A percentile compares a stretch with the other conserved stretches of the same genome.
Evolutionary conservation across 108 stramenopile species (phyloP).

Genomic region (Discostella pseudostelligera): DNA sequence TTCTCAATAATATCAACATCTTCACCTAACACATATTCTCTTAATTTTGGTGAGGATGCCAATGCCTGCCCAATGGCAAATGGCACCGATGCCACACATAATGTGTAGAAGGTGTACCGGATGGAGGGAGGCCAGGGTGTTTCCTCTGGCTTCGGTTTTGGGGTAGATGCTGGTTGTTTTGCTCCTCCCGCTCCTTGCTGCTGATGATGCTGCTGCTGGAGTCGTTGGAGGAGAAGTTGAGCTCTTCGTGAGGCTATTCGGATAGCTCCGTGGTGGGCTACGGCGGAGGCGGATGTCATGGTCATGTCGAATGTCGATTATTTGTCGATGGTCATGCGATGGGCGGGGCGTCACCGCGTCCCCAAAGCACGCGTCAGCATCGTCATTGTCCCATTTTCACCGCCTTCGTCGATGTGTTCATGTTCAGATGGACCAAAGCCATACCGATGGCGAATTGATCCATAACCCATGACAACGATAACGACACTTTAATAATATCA

Average conservation of each 20-base stretch:
- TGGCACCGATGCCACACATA: slow-evolving; percentile 30
- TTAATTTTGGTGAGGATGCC: slow-evolving; percentile 30
- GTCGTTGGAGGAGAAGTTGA: slow-evolving; percentile 24
- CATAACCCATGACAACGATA: background rate
- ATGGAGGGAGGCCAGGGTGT: slow-evolving; percentile 35
- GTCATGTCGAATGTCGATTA: background rate
- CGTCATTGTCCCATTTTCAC: no score
- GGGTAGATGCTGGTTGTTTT: background rate
- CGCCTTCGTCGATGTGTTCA: no score
- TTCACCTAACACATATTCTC: slow-evolving; percentile 35
- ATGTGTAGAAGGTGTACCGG: slow-evolving; percentile 32
- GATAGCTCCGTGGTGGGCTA: background rate
- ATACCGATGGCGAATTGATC: background rate
- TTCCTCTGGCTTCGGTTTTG: slow-evolving; percentile 9
- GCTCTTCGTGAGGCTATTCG: slow-evolving; percentile 40
- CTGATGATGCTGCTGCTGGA: background rate
- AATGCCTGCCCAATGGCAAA: slow-evolving; percentile 35
- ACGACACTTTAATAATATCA: background rate
- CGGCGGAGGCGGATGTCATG: slow-evolving; percentile 12
- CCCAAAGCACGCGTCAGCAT: no score
- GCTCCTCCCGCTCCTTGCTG: slow-evolving; percentile 2
- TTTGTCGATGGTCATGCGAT: background rate
- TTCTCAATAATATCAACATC: slow-evolving; percentile 1
- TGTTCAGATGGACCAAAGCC: no score
- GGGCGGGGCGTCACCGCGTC: no score